These are phyloP conservation scores for Globisporangium recalcitrans DNA, from an alignment of 352 stramenopile genomes.

Conservation along the genomic window DNA sequence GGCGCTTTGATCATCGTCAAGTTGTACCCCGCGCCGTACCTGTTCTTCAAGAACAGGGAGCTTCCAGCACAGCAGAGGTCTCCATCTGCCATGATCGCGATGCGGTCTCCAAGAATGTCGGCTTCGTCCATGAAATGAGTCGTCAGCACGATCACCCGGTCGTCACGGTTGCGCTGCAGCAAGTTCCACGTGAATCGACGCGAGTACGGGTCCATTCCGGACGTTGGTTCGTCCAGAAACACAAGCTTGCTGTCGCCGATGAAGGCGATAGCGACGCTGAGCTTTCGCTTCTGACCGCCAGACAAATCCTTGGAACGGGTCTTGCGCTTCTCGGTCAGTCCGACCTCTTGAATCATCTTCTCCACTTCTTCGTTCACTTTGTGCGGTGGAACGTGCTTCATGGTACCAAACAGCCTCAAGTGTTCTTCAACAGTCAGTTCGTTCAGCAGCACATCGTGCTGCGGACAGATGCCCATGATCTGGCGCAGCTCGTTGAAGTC, in stretches of 20 bases:
- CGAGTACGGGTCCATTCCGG: conserved; percentile 94
- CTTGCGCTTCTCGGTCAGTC: conserved; percentile 85
- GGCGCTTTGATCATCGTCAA: conserved; percentile 54
- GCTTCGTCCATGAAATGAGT: conserved; percentile 93
- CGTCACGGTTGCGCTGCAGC: conserved; percentile 48
- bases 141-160: conserved; percentile 87
- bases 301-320: conserved; percentile 62
- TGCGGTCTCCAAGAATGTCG: conserved; percentile 87
- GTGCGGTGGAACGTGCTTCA: conserved; percentile 75
- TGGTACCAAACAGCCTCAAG: conserved; percentile 88
- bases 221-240: conserved; percentile 92
- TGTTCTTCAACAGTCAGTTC: conserved; percentile 95
- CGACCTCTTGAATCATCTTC: conserved; percentile 71
- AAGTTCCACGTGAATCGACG: conserved; percentile 90
- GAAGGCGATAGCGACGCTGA: conserved; percentile 93
- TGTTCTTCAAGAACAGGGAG: conserved; percentile 88
- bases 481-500: conserved; percentile 88
- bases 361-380: conserved; percentile 26
- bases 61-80: conserved; percentile 42
- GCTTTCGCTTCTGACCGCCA: conserved; percentile 94
- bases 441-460: conserved; percentile 95
- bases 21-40: conserved; percentile 90
- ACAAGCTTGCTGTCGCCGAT: conserved; percentile 90
- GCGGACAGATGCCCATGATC: conserved; percentile 94
- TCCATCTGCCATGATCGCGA: conserved; percentile 87